Conservation (phyloP, 305 asterid genomes). For the Fraxinus ornus region DNA sequence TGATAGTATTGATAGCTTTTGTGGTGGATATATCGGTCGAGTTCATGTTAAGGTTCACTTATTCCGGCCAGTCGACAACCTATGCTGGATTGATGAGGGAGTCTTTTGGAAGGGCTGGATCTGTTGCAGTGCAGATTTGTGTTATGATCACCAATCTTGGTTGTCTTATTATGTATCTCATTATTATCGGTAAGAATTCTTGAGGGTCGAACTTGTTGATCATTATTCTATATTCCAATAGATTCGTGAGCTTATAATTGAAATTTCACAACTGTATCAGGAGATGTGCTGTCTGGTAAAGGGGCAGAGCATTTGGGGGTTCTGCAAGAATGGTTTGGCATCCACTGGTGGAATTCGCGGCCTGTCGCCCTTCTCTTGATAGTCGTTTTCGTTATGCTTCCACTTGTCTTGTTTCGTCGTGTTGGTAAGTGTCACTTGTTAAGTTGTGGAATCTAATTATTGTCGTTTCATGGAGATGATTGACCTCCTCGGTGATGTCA, state of each 20-base stretch:
- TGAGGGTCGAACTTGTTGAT: background rate
- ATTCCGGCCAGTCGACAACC: conserved; percentile 69
- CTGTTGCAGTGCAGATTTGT: conserved; percentile 71
- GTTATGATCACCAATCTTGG: conserved; percentile 84
- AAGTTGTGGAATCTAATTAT: background rate
- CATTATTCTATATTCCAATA: background rate
- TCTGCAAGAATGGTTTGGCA: conserved; percentile 88
- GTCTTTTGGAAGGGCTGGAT: conserved; percentile 69
- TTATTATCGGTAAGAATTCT: conserved; percentile 63
- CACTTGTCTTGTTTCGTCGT: conserved; percentile 73
- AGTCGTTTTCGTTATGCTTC: conserved; percentile 61
- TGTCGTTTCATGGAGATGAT: background rate
- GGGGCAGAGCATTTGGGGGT: conserved; percentile 80
- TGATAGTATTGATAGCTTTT: conserved; percentile 56
- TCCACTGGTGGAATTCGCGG: conserved; percentile 90
- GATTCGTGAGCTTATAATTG: background rate
- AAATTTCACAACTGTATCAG: conserved; percentile 31
- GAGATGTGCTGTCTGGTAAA: conserved; percentile 90
- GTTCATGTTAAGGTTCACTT: conserved; percentile 78
- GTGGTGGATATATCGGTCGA: conserved; percentile 80
- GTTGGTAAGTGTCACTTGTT: conserved; percentile 53
- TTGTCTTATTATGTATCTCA: conserved; percentile 82
- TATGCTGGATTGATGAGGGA: conserved; percentile 90
- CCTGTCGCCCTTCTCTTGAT: conserved; percentile 61
- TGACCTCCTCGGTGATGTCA: background rate